Evolutionary conservation across 2,329 filamentous ascomycete genomes (phyloP).

Genomic region (Cordyceps farinosa): DNA sequence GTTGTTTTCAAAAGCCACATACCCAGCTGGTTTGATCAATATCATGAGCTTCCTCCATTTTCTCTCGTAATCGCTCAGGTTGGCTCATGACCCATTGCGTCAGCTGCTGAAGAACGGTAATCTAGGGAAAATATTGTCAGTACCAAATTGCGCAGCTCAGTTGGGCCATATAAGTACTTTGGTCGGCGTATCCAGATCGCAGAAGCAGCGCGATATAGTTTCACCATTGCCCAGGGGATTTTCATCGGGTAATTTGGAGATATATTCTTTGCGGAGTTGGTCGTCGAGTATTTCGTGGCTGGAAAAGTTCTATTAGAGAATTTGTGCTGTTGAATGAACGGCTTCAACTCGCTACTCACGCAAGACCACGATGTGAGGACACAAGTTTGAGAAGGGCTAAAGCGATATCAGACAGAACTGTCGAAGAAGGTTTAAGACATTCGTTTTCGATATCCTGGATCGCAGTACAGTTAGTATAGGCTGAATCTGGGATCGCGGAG

Average conservation of each 20-base stretch:
- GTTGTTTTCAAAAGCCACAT: conserved; percentile 18
- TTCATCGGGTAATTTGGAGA: conserved; percentile 69
- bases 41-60: conserved; percentile 79
- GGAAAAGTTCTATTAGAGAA: conserved; percentile 20
- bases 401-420: conserved; percentile 74
- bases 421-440: conserved; percentile 76
- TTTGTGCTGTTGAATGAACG: conserved; percentile 8
- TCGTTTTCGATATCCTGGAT: conserved; percentile 80
- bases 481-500: neutral
- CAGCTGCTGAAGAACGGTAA: conserved; percentile 79
- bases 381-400: conserved; percentile 86
- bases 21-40: conserved; percentile 82
- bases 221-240: conserved; percentile 87
- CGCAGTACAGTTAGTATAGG: conserved; percentile 4
- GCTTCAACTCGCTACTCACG: conserved; percentile 54
- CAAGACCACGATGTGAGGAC: conserved; percentile 88
- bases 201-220: conserved; percentile 62
- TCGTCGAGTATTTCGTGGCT: conserved; percentile 89
- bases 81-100: conserved; percentile 87
- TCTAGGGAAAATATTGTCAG: conserved; percentile 36
- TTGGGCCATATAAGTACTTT: conserved; percentile 54
- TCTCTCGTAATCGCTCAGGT: conserved; percentile 79
- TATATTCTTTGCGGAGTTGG: conserved; percentile 84
- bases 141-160: neutral
- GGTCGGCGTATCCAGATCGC: conserved; percentile 75